Evolutionary conservation across 768 basidiomycete species (phyloP).

Genomic region (Chalciporus piperatus): DNA sequence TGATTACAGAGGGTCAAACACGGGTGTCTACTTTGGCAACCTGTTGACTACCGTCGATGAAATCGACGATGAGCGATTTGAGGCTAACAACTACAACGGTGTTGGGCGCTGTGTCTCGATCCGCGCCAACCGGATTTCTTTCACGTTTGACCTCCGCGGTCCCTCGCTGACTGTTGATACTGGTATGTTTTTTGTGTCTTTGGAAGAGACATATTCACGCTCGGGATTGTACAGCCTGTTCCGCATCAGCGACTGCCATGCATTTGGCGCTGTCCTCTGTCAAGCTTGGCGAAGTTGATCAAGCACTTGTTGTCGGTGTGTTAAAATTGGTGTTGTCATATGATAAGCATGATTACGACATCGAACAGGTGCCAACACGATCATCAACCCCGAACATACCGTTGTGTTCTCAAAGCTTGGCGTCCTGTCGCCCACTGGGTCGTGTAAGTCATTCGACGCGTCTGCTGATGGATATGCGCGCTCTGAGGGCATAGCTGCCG

Average conservation of each 20-base stretch:
- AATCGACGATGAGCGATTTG: conserved; percentile 27
- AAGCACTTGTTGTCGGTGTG: conserved; percentile 39
- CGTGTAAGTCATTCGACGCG: conserved; percentile 32
- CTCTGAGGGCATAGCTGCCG: conserved; percentile 29
- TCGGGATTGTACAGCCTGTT: conserved; percentile 32
- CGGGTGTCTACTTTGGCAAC: conserved; percentile 42
- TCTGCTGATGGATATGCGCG: conserved; percentile 33
- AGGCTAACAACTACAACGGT: conserved; percentile 28
- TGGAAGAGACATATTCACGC: not conserved
- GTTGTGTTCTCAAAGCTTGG: conserved; percentile 29
- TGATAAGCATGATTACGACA: too few species aligned
- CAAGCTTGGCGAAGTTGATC: conserved; percentile 42
- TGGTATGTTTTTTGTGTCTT: conserved; percentile 5
- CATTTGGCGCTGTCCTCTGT: conserved; percentile 49
- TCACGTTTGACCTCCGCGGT: conserved; percentile 37
- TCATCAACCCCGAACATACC: conserved; percentile 27
- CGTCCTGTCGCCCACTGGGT: conserved; percentile 35
- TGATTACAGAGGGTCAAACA: conserved; percentile 40
- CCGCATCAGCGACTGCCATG: conserved; percentile 43
- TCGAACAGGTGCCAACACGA: conserved; percentile 20
- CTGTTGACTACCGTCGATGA: conserved; percentile 27
- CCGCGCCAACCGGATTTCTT: conserved; percentile 34
- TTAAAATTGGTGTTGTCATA: too few species aligned
- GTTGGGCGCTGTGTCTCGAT: conserved; percentile 31
- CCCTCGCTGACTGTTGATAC: conserved; percentile 48